These are phyloP conservation scores for Aegle marmelos DNA, from an alignment of 345 rosid genomes.

Conservation along the genomic window DNA sequence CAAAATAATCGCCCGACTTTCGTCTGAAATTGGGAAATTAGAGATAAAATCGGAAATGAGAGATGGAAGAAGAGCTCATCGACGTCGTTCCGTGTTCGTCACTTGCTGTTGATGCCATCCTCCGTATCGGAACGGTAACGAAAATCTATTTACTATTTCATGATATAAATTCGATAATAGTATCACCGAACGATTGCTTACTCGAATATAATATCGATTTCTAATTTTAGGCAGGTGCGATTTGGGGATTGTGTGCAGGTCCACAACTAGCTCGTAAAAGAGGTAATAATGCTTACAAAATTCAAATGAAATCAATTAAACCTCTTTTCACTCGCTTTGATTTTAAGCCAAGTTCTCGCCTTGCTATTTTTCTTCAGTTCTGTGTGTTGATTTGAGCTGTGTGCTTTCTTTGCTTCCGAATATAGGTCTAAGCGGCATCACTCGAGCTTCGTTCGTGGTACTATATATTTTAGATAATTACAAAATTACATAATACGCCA, in stretches of 20 bases:
- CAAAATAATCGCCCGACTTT: background rate
- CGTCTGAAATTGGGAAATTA: background rate
- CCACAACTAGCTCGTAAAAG: constrained; percentile 56
- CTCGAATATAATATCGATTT: background rate
- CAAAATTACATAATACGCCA: background rate
- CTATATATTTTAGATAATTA: background rate
- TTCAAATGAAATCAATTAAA: background rate
- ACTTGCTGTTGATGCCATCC: constrained; percentile 55
- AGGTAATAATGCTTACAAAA: constrained; percentile 32
- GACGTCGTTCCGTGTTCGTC: constrained; percentile 76
- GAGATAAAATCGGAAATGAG: constrained; percentile 18
- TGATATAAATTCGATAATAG: background rate
- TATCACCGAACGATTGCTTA: background rate
- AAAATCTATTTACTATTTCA: background rate
- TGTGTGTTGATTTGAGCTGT: background rate
- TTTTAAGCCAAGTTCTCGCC: background rate
- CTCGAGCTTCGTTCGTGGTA: constrained; percentile 78
- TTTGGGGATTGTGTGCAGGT: constrained; percentile 66
- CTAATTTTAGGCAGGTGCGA: constrained; percentile 63
- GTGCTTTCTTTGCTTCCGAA: background rate
- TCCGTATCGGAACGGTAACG: constrained; percentile 62
- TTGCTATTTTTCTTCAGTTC: background rate
- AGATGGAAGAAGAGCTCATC: constrained; percentile 52
- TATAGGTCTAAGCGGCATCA: constrained; percentile 61
- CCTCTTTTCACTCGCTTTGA: background rate